Base-by-base conservation (phyloP, 2,329 filamentous ascomycete species). In the Tolypocladium capitatum region DNA sequence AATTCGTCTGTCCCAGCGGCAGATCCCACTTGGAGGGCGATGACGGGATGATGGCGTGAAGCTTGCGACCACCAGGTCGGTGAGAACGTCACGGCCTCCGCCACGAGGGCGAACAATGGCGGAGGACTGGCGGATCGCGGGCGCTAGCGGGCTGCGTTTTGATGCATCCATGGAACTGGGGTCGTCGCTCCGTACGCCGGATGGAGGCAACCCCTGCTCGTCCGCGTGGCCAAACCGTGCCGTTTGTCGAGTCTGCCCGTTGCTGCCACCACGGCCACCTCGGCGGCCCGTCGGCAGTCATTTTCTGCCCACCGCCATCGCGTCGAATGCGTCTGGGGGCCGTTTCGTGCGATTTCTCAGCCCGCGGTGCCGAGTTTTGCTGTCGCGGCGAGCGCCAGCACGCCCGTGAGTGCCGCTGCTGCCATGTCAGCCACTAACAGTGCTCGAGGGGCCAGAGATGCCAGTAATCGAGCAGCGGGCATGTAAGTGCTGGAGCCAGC, bases 121-220 rank as follows among this genome's bases (percentile, higher is more conserved):
- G 24, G n/a, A 5, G 44, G 6, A 8, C 7, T 16, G 44, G 20
- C n/a, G 10, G 21, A 40, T 34, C 40, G 45, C 46, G 31, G 20
- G 43, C 43, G 45, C 27, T 13, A n/a, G 18, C 42, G 13, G 30
- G 28, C 31, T 31, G 42, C 20, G 11, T n/a, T 18, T 27, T 32
- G 8, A 32, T 6, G 32, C 43, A 35, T 32, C 30, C 28, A 33
- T 16, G 20, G 20, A 45, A 45, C 44, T 46, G 34, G 40, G 21
- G 46, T 46, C 46, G n/a, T n/a, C n/a, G n/a, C n/a, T n/a, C n/a
- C n/a, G 49, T 49, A 50, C 51, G 34, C 45, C 41, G 36, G 46
- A 47, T 47, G 45, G 45, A 34, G 24, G 44, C 51, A 44, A 51
- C 47, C 53, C 48, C 51, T 50, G 53, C 48, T 48, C 50, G 43